Evolutionary conservation across 176 grass and related monocot genomes (phyloP).

Genomic region (Oryza australiensis): DNA sequence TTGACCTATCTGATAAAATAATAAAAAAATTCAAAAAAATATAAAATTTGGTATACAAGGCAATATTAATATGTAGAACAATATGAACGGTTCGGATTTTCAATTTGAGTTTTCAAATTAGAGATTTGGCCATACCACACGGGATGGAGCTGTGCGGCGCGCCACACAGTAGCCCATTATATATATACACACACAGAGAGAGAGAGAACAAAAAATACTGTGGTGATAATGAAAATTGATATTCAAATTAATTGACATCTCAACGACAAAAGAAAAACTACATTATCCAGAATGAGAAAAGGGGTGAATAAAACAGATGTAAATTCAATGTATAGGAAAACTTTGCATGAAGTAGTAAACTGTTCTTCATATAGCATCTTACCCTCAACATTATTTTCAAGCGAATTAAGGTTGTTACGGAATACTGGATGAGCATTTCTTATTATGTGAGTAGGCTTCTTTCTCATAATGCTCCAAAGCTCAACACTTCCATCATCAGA

Average conservation of each 20-base stretch:
- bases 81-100: too few species aligned
- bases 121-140: too few species aligned
- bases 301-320: neutral
- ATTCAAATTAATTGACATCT: neutral
- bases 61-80: too few species aligned
- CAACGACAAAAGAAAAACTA: conserved; percentile 8
- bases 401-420: neutral
- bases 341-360: neutral
- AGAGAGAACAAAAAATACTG: neutral
- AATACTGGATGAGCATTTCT: conserved; percentile 75
- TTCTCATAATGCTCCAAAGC: conserved; percentile 77
- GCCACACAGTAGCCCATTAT: too few species aligned
- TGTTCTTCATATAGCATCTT: neutral
- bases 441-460: conserved; percentile 78
- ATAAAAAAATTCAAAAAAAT: too few species aligned
- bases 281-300: neutral
- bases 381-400: conserved; percentile 34
- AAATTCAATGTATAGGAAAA: neutral
- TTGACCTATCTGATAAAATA: too few species aligned
- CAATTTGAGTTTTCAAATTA: too few species aligned
- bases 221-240: neutral
- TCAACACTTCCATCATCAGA: conserved; percentile 87
- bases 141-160: too few species aligned
- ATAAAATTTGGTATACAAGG: too few species aligned
- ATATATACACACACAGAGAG: too few species aligned